Conservation (phyloP, 83 land plant genomes). For the Thuja plicata region DNA sequence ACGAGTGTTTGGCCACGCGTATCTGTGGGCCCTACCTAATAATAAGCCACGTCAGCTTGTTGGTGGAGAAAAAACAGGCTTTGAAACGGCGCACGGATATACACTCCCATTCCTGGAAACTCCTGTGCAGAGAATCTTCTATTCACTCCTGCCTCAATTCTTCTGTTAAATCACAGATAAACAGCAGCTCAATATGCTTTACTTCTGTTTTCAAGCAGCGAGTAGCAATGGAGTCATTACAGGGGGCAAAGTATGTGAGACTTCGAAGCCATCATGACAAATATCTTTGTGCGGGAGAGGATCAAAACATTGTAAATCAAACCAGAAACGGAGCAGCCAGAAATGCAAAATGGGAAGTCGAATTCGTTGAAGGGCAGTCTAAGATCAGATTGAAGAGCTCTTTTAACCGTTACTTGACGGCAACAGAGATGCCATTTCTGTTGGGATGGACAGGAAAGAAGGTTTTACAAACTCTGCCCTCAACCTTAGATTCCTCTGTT, state of each 20-base stretch:
- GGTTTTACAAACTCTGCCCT: slow-evolving; percentile 55
- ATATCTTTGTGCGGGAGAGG: slow-evolving; percentile 79
- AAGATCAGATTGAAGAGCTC: slow-evolving; percentile 49
- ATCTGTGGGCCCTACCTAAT: no score
- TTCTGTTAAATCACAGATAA: no score
- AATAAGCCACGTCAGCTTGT: no score
- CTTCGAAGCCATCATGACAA: slow-evolving; percentile 79
- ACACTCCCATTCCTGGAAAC: no score
- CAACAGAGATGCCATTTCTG: slow-evolving; percentile 71
- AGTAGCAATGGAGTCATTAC: slow-evolving; percentile 74
- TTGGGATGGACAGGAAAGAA: slow-evolving; percentile 83
- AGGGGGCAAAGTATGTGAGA: slow-evolving; percentile 68
- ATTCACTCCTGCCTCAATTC: no score
- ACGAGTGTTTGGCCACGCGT: no score
- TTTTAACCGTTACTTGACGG: slow-evolving; percentile 66
- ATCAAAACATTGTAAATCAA: slow-evolving; percentile 65
- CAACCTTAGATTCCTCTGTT: slow-evolving; percentile 64
- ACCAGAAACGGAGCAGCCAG: slow-evolving; percentile 41
- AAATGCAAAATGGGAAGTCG: slow-evolving; percentile 71
- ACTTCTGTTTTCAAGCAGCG: not conserved
- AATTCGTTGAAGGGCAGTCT: slow-evolving; percentile 28
- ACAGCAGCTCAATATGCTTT: no score
- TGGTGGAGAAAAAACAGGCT: no score
- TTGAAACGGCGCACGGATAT: no score
- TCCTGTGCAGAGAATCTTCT: no score